Evolutionary conservation across 805 yeast species (phyloP).

Genomic region (Lipomyces kockii): DNA sequence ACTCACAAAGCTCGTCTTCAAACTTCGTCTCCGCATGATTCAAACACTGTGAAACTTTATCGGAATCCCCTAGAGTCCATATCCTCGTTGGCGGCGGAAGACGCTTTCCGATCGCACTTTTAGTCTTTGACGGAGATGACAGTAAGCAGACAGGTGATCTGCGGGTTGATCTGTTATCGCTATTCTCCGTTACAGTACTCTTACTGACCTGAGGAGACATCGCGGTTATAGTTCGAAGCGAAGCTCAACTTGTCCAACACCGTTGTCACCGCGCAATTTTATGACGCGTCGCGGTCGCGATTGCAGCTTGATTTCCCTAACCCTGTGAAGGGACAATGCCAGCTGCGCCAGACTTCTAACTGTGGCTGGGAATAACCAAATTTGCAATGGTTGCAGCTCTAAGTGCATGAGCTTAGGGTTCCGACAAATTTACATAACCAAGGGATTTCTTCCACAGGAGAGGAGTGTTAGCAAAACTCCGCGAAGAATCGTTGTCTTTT

Average conservation of each 20-base stretch:
- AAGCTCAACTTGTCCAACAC: no score
- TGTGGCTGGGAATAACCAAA: no score
- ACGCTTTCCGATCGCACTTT: neutral
- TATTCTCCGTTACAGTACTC: neutral
- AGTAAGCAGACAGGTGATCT: neutral
- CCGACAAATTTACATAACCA: no score
- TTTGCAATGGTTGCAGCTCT: no score
- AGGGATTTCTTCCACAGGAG: no score
- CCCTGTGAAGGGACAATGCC: no score
- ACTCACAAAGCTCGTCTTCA: conserved; percentile 32
- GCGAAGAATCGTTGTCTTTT: neutral
- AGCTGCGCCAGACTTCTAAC: no score
- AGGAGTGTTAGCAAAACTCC: neutral
- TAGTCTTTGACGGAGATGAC: conserved; percentile 12
- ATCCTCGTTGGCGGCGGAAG: conserved; percentile 6
- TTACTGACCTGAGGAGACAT: neutral
- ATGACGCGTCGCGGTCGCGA: no score
- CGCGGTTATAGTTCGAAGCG: neutral
- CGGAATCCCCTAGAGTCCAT: conserved; percentile 26
- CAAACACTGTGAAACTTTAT: conserved; percentile 12
- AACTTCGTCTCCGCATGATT: conserved; percentile 27
- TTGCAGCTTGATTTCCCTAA: no score
- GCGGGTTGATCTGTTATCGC: neutral
- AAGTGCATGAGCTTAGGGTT: no score
- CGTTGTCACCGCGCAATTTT: no score